These are phyloP conservation scores for Emericellopsis atlantica DNA, from an alignment of 2,329 filamentous ascomycete genomes.

Conservation along the genomic window DNA sequence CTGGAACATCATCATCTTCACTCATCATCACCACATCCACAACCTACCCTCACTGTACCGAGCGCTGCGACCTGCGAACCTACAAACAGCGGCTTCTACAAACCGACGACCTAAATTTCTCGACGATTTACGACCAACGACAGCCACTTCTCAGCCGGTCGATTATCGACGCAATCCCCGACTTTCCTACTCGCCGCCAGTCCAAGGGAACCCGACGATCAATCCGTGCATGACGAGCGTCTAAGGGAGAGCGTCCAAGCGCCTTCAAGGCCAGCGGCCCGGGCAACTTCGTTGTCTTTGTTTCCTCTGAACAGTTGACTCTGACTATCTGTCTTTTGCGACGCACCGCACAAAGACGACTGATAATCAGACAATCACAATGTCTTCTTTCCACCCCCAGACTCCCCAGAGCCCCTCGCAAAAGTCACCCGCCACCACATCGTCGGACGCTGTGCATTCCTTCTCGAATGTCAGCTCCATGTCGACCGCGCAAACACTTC, in stretches of 20 bases:
- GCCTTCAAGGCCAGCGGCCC: background rate
- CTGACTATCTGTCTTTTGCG: background rate
- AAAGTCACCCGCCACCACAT: constrained; percentile 37
- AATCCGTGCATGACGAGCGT: constrained; percentile 5
- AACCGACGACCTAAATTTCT: background rate
- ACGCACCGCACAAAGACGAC: no score
- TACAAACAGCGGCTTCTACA: background rate
- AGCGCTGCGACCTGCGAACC: background rate
- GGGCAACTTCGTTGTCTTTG: constrained; percentile 4
- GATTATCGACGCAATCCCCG: background rate
- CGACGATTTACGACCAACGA: background rate
- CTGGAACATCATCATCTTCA: background rate
- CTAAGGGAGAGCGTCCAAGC: constrained; percentile 3
- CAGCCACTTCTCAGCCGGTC: background rate
- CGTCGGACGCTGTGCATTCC: constrained; percentile 31
- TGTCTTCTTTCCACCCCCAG: constrained; percentile 51
- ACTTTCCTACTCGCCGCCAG: background rate
- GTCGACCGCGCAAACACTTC: constrained; percentile 34
- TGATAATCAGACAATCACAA: constrained; percentile 15
- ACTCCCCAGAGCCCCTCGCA: constrained; percentile 57
- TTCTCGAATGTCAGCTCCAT: constrained; percentile 37
- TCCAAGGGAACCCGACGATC: background rate
- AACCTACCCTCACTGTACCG: background rate
- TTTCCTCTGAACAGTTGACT: background rate
- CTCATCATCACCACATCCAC: background rate